Base-by-base conservation (phyloP, 2,329 filamentous ascomycete species). In the Pseudogymnoascus sp. region DNA sequence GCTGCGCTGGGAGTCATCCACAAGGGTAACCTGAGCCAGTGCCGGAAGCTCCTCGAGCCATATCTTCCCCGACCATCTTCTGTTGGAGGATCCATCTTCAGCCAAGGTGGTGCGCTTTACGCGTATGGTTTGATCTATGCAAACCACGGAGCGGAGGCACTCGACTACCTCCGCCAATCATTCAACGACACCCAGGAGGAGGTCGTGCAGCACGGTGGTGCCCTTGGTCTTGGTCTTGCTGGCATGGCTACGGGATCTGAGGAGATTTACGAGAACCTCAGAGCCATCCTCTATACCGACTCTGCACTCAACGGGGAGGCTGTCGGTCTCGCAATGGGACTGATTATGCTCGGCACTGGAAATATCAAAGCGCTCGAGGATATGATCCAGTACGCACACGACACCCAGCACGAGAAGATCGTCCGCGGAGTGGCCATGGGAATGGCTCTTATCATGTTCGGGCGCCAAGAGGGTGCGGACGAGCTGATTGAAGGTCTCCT, bases 361-460 rank as follows among this genome's bases (percentile, higher is more conserved):
- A 96, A 97, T 74, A 88, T 92, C 73, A 92, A 90, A 74, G 92
- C 92, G 7, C 78, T 99, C 6, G 91, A 97, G 73, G 91, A 96
- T 70, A 97, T 99, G 93, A 94, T 97, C 64, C 89, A 92, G 56
- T 99, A 99, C 73, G 92, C 94, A 3, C 94, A 97, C 72, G 94
- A 99, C 69, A 99, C 94, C 0, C 93, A 95, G 66, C 94, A 99
- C 77, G 94, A 99, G 80, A 99, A 99, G 83, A 97, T 96, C 72
- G 92, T 99, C 23, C 91, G 94, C 60, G 94, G 94, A 73, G 85
- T 97, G 65, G 93, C 94, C 33, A 84, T 99, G 68, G 94, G 94
- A 64, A 97, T 99, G 91, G 92, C 94, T 10, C 81, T 99, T 65
- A 96, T 99, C 79, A 97, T 97, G 93, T 99, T 94, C 70, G 92